Evolutionary conservation across 1,284 basidiomycete species (phyloP).

Genomic region (Trichosporon ovoides): DNA sequence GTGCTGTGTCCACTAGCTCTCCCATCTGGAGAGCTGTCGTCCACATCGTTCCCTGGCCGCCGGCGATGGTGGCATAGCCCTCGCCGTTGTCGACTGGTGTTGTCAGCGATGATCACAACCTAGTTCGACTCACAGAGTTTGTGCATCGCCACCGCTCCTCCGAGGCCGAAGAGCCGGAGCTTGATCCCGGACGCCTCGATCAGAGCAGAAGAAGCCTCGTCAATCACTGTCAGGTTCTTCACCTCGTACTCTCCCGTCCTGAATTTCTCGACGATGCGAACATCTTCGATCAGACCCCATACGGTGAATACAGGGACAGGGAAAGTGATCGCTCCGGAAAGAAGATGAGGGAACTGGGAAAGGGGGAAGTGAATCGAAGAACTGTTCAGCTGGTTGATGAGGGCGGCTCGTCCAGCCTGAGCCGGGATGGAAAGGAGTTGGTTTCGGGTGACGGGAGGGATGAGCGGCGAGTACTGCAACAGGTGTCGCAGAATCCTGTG

Average conservation of each 20-base stretch:
- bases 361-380: constrained; percentile 56
- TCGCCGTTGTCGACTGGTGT: constrained; percentile 57
- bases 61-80: constrained; percentile 90
- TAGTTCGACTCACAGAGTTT: constrained; percentile 76
- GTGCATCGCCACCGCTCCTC: constrained; percentile 91
- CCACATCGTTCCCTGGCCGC: constrained; percentile 98
- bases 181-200: constrained; percentile 91
- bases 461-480: constrained; percentile 95
- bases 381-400: constrained; percentile 54
- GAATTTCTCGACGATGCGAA: constrained; percentile 85
- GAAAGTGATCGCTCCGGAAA: constrained; percentile 80
- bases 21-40: constrained; percentile 95
- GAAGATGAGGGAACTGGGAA: constrained; percentile 88
- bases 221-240: constrained; percentile 82
- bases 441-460: constrained; percentile 71
- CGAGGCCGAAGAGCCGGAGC: constrained; percentile 85
- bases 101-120: constrained; percentile 24
- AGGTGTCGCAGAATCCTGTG: constrained; percentile 79
- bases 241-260: constrained; percentile 74
- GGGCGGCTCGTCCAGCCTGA: constrained; percentile 46
- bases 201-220: constrained; percentile 89
- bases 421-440: constrained; percentile 68
- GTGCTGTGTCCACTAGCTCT: constrained; percentile 94
- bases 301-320: constrained; percentile 92
- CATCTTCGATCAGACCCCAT: constrained; percentile 97